phyloP scores from a whole-genome alignment of 164 flowering plant species.

The Brasenia schreberi region DNA sequence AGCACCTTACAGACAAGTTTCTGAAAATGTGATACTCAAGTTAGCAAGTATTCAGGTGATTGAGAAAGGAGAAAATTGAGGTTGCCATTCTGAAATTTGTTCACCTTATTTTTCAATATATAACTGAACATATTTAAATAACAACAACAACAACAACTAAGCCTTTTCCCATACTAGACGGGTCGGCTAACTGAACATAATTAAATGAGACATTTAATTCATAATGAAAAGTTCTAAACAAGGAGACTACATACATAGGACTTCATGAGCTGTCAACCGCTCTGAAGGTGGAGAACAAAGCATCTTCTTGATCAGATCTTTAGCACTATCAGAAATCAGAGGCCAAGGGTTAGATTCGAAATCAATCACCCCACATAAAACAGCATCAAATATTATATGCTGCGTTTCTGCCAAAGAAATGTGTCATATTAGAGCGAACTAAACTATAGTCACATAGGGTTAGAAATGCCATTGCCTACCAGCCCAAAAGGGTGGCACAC shows the following conservation, averaged over 20 bases:
- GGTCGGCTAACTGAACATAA: too few relatives aligned
- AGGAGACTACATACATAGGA: constrained; percentile 49
- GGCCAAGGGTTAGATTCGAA: constrained; percentile 99
- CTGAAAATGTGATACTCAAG: too few relatives aligned
- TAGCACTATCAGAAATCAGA: constrained; percentile 87
- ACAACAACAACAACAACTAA: too few relatives aligned
- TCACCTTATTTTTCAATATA: too few relatives aligned
- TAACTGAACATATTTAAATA: too few relatives aligned
- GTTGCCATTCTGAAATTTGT: too few relatives aligned
- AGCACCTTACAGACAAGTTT: too few relatives aligned
- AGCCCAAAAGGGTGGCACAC: constrained; percentile 99
- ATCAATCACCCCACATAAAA: constrained; percentile 85
- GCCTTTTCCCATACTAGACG: too few relatives aligned
- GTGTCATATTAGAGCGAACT: background rate
- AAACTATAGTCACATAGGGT: background rate
- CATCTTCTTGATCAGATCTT: constrained; percentile 87
- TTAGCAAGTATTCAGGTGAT: too few relatives aligned
- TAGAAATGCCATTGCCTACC: constrained; percentile 23
- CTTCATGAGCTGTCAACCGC: constrained; percentile 95
- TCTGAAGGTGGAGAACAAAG: constrained; percentile 68
- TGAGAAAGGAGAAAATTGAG: too few relatives aligned
- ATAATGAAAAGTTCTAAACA: background rate
- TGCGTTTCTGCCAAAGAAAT: constrained; percentile 37
- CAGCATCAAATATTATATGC: constrained; percentile 74
- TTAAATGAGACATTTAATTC: too few relatives aligned